Evolutionary conservation across 352 stramenopile species (phyloP), one percentile per base, ranked within the genome.

Genomic region (Pythium brassicae): DNA sequence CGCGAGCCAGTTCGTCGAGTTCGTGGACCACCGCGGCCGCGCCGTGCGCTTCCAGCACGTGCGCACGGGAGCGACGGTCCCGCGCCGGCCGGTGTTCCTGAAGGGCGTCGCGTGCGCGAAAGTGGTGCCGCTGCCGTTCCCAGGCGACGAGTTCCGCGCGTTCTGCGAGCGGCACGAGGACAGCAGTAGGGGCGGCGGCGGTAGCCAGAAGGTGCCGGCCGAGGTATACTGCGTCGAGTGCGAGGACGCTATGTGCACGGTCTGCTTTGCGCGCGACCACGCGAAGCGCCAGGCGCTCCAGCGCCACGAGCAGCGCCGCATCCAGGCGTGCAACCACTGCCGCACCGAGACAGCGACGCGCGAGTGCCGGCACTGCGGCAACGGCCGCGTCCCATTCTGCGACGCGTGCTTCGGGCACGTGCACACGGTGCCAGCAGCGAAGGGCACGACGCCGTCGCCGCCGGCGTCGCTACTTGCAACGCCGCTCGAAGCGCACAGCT

Each of bases 101-200:
- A 78, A 76, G 3, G 72, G 72, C 12, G 68, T 90, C 4, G 39
- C 9, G 2, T 88, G 77, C 20, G 43, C 68, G 35, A 72, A 78
- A 15, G 62, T 69, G n/a, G 65, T 89, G 14, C 81, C 81, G 20
- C 55, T 89, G 11, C 78, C 81, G 9, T 89, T 84, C 57, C 78
- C 78, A 9, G 76, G 76, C 2, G 81, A 91, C 62, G 76, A 88
- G 25, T 91, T 89, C 25, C 66, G 65, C 11, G 73, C 81, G 0
- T 74, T 85, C 50, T 91, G 81, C 49, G 69, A 79, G 50, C 81
- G 81, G 2, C 81, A 91, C 40, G 78, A 91, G 50, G 77, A 77
- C 43, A 74, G 56, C 25, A 53, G 56, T 7, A 39, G 14, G 15
- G 20, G 10, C 4, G 50, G 8, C 10, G 23, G 19, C 4, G 19